Percentiles rank a stretch among this genome's conserved stretches.
Evolutionary conservation across 2,329 filamentous ascomycete genomes (phyloP).

Genomic region (Coniochaeta ligniaria): DNA sequence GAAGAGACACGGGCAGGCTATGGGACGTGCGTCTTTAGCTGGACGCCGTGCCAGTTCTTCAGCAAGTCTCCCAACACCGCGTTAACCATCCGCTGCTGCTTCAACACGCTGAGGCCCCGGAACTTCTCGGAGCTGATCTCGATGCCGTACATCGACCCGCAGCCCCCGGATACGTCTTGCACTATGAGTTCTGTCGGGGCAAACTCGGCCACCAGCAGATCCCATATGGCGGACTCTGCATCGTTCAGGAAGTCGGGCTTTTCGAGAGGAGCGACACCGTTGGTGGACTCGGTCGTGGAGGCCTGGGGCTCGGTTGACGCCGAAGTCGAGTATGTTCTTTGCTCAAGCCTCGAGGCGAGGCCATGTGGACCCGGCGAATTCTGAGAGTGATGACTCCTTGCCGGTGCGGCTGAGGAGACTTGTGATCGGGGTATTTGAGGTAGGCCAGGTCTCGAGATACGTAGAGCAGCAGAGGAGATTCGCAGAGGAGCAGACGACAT

Average conservation of each 20-base stretch:
- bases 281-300: slow-evolving; percentile 6
- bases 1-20: slow-evolving; percentile 6
- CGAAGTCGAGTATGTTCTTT: background rate
- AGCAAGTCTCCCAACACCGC: slow-evolving; percentile 66
- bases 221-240: slow-evolving; percentile 53
- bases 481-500: background rate
- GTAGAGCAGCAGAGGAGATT: background rate
- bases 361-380: background rate
- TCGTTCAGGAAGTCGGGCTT: slow-evolving; percentile 45
- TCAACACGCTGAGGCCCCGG: slow-evolving; percentile 62
- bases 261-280: slow-evolving; percentile 15
- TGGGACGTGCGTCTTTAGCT: slow-evolving; percentile 62
- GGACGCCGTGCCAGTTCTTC: slow-evolving; percentile 76
- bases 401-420: background rate
- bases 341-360: background rate
- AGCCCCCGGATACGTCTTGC: slow-evolving; percentile 76
- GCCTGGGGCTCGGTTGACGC: background rate
- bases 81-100: slow-evolving; percentile 80
- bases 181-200: slow-evolving; percentile 50
- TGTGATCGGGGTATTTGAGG: background rate
- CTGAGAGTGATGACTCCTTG: background rate
- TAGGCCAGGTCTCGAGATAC: background rate
- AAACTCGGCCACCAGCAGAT: slow-evolving; percentile 41
- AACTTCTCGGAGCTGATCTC: slow-evolving; percentile 69
- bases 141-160: slow-evolving; percentile 82